Percentiles rank a stretch among this genome's conserved stretches.
phyloP scores from a whole-genome alignment of 306 rosid species.

The Pyrus pyrifolia region DNA sequence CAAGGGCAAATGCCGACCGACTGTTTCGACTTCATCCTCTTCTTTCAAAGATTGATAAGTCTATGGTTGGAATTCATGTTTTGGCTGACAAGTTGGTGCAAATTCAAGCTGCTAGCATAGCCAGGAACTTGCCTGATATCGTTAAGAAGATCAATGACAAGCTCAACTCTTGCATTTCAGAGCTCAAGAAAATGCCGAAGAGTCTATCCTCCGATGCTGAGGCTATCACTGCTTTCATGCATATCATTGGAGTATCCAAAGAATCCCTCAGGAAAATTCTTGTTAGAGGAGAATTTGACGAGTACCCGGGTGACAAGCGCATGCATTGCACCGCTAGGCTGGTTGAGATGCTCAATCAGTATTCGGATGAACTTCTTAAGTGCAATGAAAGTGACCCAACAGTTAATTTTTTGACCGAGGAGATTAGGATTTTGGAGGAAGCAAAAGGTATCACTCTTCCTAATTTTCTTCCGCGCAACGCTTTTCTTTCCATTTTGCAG shows the following conservation, averaged over 20 bases:
- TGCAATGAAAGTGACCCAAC: background rate
- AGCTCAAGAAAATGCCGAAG: background rate
- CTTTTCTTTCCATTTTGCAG: background rate
- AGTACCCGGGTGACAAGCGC: conserved; percentile 6
- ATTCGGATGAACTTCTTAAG: background rate
- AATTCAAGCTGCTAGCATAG: background rate
- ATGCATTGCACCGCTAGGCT: conserved; percentile 44
- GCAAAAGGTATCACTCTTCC: background rate
- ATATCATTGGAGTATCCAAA: background rate
- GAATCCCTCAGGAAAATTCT: conserved; percentile 14
- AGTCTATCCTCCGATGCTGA: background rate
- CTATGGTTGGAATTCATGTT: background rate
- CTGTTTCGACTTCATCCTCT: background rate
- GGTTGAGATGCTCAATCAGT: conserved; percentile 18
- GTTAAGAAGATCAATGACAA: background rate
- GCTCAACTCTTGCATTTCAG: background rate
- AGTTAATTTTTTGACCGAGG: conserved; percentile 23
- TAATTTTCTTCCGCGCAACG: background rate
- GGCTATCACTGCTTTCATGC: background rate
- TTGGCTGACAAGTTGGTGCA: background rate
- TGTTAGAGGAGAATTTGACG: conserved; percentile 32
- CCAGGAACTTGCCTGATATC: background rate
- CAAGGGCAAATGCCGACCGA: background rate
- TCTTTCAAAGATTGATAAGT: background rate
- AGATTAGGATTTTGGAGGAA: conserved; percentile 1